A percentile compares a stretch with the other conserved stretches of the same genome.
Conservation (phyloP, 495 filamentous ascomycete species). For the Bacidia gigantensis region DNA sequence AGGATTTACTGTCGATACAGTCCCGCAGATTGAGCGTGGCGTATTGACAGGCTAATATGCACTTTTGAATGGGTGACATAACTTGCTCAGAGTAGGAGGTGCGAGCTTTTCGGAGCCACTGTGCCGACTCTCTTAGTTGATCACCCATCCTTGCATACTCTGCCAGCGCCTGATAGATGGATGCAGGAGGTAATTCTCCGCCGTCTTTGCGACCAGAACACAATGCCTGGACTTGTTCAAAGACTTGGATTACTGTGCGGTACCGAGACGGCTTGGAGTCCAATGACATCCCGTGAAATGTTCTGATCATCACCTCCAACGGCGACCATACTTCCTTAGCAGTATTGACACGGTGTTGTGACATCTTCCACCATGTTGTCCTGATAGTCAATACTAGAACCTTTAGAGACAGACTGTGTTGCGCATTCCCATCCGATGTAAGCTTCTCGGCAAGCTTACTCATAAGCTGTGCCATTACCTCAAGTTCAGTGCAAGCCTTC, state of each 20-base stretch:
- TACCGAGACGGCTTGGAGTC: constrained; percentile 19
- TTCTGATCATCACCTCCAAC: constrained; percentile 48
- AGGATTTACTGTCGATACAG: neutral
- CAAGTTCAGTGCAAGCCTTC: constrained; percentile 57
- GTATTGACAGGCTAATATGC: constrained; percentile 5
- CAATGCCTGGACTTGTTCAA: constrained; percentile 3
- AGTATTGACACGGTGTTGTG: constrained; percentile 52
- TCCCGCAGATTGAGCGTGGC: constrained; percentile 6
- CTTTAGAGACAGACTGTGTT: constrained; percentile 49
- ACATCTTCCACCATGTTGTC: constrained; percentile 55
- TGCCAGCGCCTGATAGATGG: constrained; percentile 21
- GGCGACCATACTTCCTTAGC: constrained; percentile 59
- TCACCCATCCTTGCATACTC: constrained; percentile 31
- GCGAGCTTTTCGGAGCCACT: constrained; percentile 33
- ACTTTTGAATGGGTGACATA: constrained; percentile 7
- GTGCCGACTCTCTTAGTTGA: constrained; percentile 30
- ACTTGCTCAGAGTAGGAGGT: constrained; percentile 14
- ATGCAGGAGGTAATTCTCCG: constrained; percentile 2
- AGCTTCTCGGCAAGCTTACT: constrained; percentile 41
- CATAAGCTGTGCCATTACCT: constrained; percentile 52
- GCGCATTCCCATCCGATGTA: constrained; percentile 42
- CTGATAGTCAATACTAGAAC: constrained; percentile 51
- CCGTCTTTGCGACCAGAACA: neutral
- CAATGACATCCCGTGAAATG: constrained; percentile 27
- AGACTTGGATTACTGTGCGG: constrained; percentile 12